Base-by-base conservation (phyloP, 2,329 filamentous ascomycete genomes). In the Madurella fahalii region DNA sequence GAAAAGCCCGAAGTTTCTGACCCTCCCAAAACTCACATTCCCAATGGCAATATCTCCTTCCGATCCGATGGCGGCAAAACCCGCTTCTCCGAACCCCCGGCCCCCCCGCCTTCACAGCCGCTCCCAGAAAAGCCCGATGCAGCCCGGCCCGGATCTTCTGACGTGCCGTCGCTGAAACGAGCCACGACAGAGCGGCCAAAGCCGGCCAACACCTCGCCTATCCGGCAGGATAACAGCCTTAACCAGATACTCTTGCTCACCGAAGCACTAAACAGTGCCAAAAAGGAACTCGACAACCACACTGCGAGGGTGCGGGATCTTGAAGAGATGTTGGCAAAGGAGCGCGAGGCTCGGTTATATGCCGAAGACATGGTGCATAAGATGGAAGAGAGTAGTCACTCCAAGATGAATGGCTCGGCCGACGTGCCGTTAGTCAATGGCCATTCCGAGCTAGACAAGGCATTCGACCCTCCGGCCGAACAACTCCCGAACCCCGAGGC, bases 121-220 rank as follows among this genome's bases (percentile, higher is more conserved):
- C 76, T 97, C 5, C 93, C 93, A 1, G 92, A 96, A 68, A 96
- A 96, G 69, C 93, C 93, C 0, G 90, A 95, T 70, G 83, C 80
- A 15, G 76, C 71, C 54, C 78, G 73, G 64, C 57, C 63, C 8
- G 72, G 69, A 42, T 72, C 60, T 9, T 64, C 74, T 32, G 72
- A 71, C 16, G 65, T 80, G 0, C 82, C 85, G 0, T 83, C 89
- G 1, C 71, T 96, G 31, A 91, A 89, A 67, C 82, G 91, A 52
- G 80, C 79, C 4, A 84, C 89, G 25, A 92, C 88, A 0, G 90
- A 95, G 61, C 84, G 87, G 53, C 80, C 86, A 9, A 89, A 86
- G 67, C 71, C 75, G 5, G 72, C 74, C 16, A 80, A 72, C 62
- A 72, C 74, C 2, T 87, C 84, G 0, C 84, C 84, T 0, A 75